Base-by-base conservation (phyloP, 345 rosid species). In the Arabis alpina region DNA sequence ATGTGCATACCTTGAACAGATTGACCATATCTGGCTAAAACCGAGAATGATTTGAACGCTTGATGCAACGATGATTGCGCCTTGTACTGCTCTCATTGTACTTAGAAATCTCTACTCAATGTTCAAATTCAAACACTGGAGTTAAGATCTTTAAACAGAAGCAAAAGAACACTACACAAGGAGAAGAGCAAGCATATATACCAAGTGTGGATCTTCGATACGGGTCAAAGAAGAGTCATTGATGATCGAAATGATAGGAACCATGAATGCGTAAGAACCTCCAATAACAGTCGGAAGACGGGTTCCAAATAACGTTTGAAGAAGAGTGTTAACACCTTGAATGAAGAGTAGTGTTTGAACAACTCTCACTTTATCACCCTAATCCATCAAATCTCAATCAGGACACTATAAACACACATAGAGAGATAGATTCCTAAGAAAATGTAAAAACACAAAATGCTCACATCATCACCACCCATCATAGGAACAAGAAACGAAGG, bases 41-140 rank as follows among this genome's bases (percentile, higher is more conserved):
- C 97, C 99, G 43, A 94, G 82, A 64, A 94, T 87, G 72, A 91
- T 94, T 72, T 94, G 97, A 75, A 94, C 79, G 72, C 97, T 94
- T 52, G 99, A 94, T 80, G 97, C 88, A 60, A 94, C 96, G 23
- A 94, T 94, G 14, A 94, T 64, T 37, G 99, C 99, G 43, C 97
- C 99, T 86, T 94, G 99, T 55, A 94, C 96, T 0, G 99, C 99
- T 80, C 93, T 91, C 96, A 91, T 94, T 54, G 99, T 94, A 72
- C 76, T 84, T 15, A 86, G 81, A 79, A 94, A 94, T 75, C 95
- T 89, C 99, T 94, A 5, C 8, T 28, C 48, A 25, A 30, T 11
- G 50, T 42, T 8, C 23, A 66, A 3, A 24, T 10, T 48, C 47
- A 68, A 50, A 9, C 3, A 37, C 2, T 37, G 13, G 12, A 27